Conservation (phyloP, 306 rosid species). For the Quercus mongolica region DNA sequence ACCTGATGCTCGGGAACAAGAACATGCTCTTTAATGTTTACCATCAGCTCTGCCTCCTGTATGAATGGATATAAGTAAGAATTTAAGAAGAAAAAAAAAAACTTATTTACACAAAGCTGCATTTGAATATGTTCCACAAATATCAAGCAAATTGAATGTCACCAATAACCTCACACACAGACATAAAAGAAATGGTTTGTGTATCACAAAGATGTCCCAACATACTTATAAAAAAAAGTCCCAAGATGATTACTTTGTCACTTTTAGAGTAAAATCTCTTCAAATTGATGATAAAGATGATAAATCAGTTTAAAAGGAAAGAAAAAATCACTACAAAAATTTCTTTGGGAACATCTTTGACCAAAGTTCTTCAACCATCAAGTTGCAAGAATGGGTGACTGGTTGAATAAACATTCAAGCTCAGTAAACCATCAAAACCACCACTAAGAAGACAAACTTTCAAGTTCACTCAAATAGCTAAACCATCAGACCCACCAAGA, state of each 20-base stretch:
- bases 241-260: background rate
- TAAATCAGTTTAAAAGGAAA: background rate
- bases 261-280: background rate
- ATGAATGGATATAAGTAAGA: conserved; percentile 1
- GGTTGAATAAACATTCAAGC: background rate
- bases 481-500: background rate
- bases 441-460: background rate
- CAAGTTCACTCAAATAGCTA: background rate
- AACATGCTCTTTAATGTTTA: conserved; percentile 64
- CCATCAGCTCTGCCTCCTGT: conserved; percentile 76
- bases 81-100: background rate
- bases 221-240: too few species aligned
- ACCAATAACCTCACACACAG: background rate
- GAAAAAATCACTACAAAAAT: background rate
- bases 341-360: background rate
- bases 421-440: background rate
- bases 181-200: background rate
- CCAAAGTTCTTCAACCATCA: background rate
- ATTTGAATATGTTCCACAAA: background rate
- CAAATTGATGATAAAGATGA: background rate
- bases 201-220: background rate
- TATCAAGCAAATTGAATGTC: background rate
- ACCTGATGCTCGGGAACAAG: conserved; percentile 78
- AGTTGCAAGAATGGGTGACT: background rate
- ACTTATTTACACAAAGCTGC: background rate